Base-by-base conservation (phyloP, 169 alveolate genomes). In the Plasmodium sp. region DNA sequence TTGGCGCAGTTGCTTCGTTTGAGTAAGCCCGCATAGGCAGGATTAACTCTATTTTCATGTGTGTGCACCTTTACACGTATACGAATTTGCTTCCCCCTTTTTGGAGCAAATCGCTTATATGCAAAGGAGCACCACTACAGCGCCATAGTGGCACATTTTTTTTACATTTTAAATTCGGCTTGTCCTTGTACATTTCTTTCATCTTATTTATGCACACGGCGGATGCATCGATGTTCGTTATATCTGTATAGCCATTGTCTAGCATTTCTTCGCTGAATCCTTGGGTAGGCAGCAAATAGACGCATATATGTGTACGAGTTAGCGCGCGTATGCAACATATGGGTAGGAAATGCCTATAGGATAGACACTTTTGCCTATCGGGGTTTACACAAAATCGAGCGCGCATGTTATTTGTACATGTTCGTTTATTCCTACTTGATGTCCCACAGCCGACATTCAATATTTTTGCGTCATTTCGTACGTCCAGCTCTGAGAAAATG, bases 201-300 rank as follows among this genome's bases (percentile, higher is more conserved):
- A 88, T 88, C 48, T 88, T 88, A n/a, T 79, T 77, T 77, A 88
- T 88, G 84, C 94, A 88, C 5, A 80, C 94, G 48, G 88, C 31
- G 16, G 94, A 88, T 72, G 94, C 94, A 48, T 88, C 94, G 31
- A 88, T 88, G 88, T 88, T 88, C 48, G 94, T 88, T 77, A 88
- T 88, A 36, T 77, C 81, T 2, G 94, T 88, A 6, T 79, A 88
- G 4, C 94, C 94, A 48, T 81, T 88, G 43, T 88, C 94, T 5
- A 58, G 82, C 94, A 88, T 88, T 39, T 88, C 94, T 58, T 88
- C 94, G 48, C 94, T 88, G 22, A 88, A 88, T 62, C 81, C 94
- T 88, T 31, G 9, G 18, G 56, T 22, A 88, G 33, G 18, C 51
- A 88, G 33, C 10, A 62, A 74, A 88, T 9, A 41, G 14, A 39